Conservation (phyloP, 75 land plant genomes). For the Picea glauca region DNA sequence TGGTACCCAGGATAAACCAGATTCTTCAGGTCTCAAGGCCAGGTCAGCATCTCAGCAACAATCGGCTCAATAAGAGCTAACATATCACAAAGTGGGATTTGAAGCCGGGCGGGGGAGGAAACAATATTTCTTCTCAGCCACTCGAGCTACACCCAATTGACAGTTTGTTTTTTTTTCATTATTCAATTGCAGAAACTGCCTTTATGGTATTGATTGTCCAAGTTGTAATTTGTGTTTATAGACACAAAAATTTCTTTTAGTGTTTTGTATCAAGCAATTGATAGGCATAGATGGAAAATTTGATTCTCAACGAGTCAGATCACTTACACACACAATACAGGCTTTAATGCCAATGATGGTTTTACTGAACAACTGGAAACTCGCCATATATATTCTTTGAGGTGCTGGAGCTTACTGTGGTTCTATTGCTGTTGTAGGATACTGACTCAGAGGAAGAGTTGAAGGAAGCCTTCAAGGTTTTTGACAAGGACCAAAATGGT, state of each 20-base stretch:
- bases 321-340: not conserved
- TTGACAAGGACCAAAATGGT: constrained; percentile 26
- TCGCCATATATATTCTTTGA: not conserved
- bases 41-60: too few species aligned
- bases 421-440: constrained; percentile 15
- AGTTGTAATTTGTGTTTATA: not conserved
- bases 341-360: not conserved
- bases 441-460: constrained; percentile 2
- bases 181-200: too few species aligned
- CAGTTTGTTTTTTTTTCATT: too few species aligned
- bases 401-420: not conserved
- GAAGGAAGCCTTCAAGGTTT: not conserved
- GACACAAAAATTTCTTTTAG: not conserved
- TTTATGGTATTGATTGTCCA: not conserved
- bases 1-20: too few species aligned
- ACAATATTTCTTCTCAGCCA: too few species aligned
- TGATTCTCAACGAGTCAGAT: not conserved
- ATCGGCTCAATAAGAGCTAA: too few species aligned
- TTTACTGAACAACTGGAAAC: not conserved
- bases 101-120: too few species aligned
- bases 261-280: not conserved
- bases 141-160: too few species aligned
- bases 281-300: not conserved
- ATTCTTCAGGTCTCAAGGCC: too few species aligned
- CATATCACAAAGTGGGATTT: too few species aligned